Conservation (phyloP, 2,329 filamentous ascomycete genomes). For the Tetracladium maxilliforme region DNA sequence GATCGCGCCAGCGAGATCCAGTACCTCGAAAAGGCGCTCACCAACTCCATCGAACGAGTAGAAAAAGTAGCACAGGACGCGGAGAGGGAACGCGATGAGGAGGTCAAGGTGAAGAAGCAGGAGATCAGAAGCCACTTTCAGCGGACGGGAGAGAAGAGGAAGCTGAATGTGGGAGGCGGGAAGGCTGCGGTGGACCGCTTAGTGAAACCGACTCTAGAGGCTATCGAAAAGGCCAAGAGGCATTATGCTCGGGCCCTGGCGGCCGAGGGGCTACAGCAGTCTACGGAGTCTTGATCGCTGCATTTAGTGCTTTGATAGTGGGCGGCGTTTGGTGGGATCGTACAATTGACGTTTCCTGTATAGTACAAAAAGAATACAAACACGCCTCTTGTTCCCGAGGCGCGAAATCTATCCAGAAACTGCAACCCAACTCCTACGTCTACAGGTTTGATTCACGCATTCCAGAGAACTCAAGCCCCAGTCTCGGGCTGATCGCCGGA, state of each 20-base stretch:
- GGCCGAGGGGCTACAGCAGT: conserved; percentile 32
- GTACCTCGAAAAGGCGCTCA: conserved; percentile 69
- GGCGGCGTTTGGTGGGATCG: conserved; percentile 4
- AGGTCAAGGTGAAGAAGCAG: conserved; percentile 50
- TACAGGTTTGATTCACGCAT: no score
- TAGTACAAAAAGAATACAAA: no score
- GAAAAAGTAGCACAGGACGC: conserved; percentile 68
- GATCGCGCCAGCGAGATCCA: conserved; percentile 68
- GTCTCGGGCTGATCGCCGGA: no score
- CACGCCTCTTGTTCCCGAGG: no score
- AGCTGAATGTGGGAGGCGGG: conserved; percentile 64
- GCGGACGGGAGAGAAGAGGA: conserved; percentile 58
- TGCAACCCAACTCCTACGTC: no score
- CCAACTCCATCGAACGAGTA: conserved; percentile 64
- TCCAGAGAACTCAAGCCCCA: no score
- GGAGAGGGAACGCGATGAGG: conserved; percentile 55
- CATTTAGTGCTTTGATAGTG: neutral
- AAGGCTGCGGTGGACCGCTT: conserved; percentile 61
- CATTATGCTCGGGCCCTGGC: conserved; percentile 59
- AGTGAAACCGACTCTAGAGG: conserved; percentile 57
- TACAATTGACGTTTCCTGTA: no score
- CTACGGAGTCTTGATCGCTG: neutral
- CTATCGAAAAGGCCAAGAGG: conserved; percentile 54
- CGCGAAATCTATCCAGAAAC: no score
- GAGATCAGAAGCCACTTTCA: conserved; percentile 58